These are phyloP conservation scores for Pseudotsuga menziesii DNA, from an alignment of 75 land plant genomes.

Conservation along the genomic window DNA sequence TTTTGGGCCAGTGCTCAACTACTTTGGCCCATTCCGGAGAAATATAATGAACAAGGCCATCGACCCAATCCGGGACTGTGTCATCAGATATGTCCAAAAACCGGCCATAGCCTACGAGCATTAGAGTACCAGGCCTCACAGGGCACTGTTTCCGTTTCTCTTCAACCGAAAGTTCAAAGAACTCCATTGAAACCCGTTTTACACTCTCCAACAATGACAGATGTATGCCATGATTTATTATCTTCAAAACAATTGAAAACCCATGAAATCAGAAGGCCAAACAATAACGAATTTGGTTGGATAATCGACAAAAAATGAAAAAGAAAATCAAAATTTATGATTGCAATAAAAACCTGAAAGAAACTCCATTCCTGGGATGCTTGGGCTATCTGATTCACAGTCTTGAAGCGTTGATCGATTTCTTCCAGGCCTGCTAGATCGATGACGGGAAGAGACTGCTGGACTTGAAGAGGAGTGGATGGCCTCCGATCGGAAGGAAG, in stretches of 20 bases:
- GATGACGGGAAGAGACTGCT: not conserved
- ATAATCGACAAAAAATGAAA: not conserved
- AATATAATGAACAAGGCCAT: constrained; percentile 8
- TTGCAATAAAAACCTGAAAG: constrained; percentile 3
- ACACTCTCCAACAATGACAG: constrained; percentile 5
- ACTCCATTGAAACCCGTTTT: not conserved
- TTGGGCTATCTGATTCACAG: not conserved
- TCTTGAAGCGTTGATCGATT: not conserved
- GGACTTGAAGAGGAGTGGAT: not conserved
- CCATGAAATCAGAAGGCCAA: not conserved
- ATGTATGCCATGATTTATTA: constrained; percentile 9
- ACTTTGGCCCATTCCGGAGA: not conserved
- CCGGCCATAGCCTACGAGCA: constrained; percentile 5
- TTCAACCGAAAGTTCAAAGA: constrained; percentile 1
- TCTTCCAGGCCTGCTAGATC: not conserved
- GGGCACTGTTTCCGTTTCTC: constrained; percentile 10
- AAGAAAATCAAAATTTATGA: not conserved
- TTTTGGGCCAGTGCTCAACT: constrained; percentile 9
- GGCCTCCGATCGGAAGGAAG: not conserved
- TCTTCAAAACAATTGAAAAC: not conserved
- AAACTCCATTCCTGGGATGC: constrained; percentile 11
- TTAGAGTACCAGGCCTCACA: not conserved
- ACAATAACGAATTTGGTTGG: no score
- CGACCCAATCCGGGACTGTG: constrained; percentile 10
- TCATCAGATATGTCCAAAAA: constrained; percentile 1